Conservation (phyloP, 129 eudicot species). For the Lactuca sativa region DNA sequence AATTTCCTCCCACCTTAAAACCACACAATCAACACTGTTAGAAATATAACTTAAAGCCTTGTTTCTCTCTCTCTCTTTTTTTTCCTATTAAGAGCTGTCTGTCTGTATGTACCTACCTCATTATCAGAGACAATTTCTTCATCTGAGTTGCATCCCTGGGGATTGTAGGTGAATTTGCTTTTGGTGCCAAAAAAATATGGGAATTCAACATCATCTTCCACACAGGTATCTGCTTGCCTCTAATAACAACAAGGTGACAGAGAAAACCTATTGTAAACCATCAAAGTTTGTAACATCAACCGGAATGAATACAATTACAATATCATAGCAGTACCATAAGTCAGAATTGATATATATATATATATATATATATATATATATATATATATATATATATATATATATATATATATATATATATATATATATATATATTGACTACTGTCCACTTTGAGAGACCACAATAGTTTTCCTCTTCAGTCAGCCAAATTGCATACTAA, state of each 20-base stretch:
- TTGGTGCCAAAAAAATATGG: conserved; percentile 52
- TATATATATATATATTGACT: neutral
- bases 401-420: too few relatives aligned
- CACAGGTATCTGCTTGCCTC: conserved; percentile 37
- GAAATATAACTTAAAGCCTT: neutral
- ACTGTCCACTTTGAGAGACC: conserved; percentile 10
- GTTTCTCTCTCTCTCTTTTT: neutral
- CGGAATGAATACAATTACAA: neutral
- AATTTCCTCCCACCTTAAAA: conserved; percentile 29
- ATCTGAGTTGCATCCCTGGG: conserved; percentile 31
- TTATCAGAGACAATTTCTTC: conserved; percentile 58
- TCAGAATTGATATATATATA: neutral
- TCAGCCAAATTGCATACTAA: neutral
- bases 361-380: too few relatives aligned
- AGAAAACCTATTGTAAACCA: conserved; percentile 1
- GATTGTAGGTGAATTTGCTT: conserved; percentile 21
- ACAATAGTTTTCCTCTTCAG: conserved; percentile 3
- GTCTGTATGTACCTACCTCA: conserved; percentile 45
- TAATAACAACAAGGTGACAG: conserved; percentile 32
- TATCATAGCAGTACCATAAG: neutral
- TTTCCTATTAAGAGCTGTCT: neutral
- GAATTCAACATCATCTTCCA: conserved; percentile 70
- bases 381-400: too few relatives aligned
- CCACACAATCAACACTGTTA: neutral
- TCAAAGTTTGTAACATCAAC: conserved; percentile 1